Conservation (phyloP, 106 monocot genomes). For the Phalaenopsis aphrodite region DNA sequence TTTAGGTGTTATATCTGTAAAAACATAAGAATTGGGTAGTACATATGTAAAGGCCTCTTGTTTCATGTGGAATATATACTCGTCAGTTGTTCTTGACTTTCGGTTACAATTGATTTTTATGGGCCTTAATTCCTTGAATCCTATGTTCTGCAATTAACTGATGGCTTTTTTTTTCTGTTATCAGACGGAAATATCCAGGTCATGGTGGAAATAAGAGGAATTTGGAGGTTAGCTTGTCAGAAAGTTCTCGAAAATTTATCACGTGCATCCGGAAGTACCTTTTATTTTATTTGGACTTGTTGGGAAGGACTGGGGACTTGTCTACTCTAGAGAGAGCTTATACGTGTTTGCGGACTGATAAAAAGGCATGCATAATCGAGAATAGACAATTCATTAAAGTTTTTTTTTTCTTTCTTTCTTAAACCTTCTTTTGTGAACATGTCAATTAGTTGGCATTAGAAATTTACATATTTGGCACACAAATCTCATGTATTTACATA, state of each 20-base stretch:
- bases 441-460: neutral
- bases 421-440: neutral
- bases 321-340: constrained; percentile 87
- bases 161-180: constrained; percentile 12
- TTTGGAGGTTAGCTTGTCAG: constrained; percentile 82
- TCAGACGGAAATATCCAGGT: constrained; percentile 46
- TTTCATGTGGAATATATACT: neutral
- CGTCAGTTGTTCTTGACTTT: neutral
- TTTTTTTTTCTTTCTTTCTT: neutral
- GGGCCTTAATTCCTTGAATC: neutral
- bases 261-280: constrained; percentile 93
- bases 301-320: constrained; percentile 76
- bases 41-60: too few relatives aligned
- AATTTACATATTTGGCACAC: too few relatives aligned
- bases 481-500: too few relatives aligned
- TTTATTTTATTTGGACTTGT: constrained; percentile 65
- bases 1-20: too few relatives aligned
- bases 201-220: constrained; percentile 47
- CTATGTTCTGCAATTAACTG: neutral
- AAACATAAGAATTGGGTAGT: too few relatives aligned
- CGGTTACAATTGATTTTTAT: neutral
- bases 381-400: neutral
- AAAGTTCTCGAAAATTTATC: constrained; percentile 98
- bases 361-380: constrained; percentile 38
- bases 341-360: constrained; percentile 79